Evolutionary conservation across 148 eudicot genomes (phyloP).

Genomic region (Camellia lanceoleosa): DNA sequence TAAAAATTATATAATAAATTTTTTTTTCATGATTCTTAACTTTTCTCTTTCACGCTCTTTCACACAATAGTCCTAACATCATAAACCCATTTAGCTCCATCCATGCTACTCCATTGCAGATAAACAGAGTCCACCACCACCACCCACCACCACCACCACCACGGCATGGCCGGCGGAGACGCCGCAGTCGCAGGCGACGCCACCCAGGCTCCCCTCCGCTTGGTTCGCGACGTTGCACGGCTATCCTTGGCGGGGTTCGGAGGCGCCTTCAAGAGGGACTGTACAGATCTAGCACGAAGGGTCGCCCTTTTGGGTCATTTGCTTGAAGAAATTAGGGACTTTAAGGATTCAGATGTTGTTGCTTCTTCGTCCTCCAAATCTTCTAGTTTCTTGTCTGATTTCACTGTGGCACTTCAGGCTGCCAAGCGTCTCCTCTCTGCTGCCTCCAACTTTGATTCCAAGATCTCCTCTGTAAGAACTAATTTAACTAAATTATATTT

Average conservation of each 20-base stretch:
- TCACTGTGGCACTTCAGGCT: conserved; percentile 43
- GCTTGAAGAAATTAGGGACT: conserved; percentile 64
- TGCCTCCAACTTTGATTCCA: conserved; percentile 47
- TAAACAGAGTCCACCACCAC: not conserved
- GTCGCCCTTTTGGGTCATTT: conserved; percentile 61
- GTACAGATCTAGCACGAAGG: conserved; percentile 69
- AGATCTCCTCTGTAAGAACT: conserved; percentile 36
- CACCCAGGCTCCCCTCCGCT: conserved; percentile 27
- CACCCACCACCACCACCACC: not conserved
- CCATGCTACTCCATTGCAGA: not conserved
- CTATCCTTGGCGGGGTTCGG: conserved; percentile 42
- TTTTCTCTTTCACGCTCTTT: no score
- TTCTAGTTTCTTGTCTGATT: conserved; percentile 37
- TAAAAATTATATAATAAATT: no score
- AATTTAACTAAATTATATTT: not conserved
- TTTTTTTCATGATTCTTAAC: no score
- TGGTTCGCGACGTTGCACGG: conserved; percentile 42
- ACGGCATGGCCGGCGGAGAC: conserved; percentile 28
- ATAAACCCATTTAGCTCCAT: not conserved
- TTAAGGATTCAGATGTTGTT: conserved; percentile 14
- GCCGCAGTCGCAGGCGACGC: conserved; percentile 23
- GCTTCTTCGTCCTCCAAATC: conserved; percentile 22
- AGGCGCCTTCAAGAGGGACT: conserved; percentile 68
- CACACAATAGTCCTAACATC: not conserved
- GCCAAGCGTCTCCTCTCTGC: conserved; percentile 45